A percentile compares a stretch with the other conserved stretches of the same genome.
These are phyloP conservation scores for Colletotrichum liaoningense DNA, from an alignment of 2,329 filamentous ascomycete species.

Conservation along the genomic window DNA sequence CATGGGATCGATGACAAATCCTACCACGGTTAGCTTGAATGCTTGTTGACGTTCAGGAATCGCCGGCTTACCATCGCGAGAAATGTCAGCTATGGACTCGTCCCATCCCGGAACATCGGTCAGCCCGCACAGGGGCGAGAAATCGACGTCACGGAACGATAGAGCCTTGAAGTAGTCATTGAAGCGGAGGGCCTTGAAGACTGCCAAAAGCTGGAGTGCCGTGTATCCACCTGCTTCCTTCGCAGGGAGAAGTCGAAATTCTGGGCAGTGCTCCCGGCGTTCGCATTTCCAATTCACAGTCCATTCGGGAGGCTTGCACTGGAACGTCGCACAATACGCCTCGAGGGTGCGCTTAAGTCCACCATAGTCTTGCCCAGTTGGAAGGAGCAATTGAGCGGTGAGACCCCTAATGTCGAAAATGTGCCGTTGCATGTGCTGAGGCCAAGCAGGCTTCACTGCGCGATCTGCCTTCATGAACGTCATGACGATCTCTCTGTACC, in stretches of 20 bases:
- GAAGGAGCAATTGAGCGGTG: slow-evolving; percentile 63
- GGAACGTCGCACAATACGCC: slow-evolving; percentile 65
- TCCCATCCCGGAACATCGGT: slow-evolving; percentile 58
- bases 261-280: slow-evolving; percentile 59
- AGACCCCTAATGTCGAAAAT: slow-evolving; percentile 66
- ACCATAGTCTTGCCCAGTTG: slow-evolving; percentile 66
- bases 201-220: slow-evolving; percentile 64
- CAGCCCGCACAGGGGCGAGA: slow-evolving; percentile 53
- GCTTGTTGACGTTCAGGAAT: not conserved
- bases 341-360: slow-evolving; percentile 65
- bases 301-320: slow-evolving; percentile 63
- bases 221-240: slow-evolving; percentile 54
- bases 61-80: slow-evolving; percentile 58
- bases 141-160: slow-evolving; percentile 65
- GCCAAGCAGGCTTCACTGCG: slow-evolving; percentile 69
- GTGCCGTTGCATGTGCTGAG: slow-evolving; percentile 63
- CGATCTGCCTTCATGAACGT: slow-evolving; percentile 66
- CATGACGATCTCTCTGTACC: slow-evolving; percentile 65
- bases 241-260: slow-evolving; percentile 63
- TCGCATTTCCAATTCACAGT: slow-evolving; percentile 60
- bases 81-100: slow-evolving; percentile 62
- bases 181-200: slow-evolving; percentile 66
- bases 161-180: slow-evolving; percentile 70
- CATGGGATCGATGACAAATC: slow-evolving; percentile 30
- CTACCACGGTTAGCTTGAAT: slow-evolving; percentile 10